Evolutionary conservation across 805 yeast genomes (phyloP).

Genomic region (Yamadazyma ubonensis): DNA sequence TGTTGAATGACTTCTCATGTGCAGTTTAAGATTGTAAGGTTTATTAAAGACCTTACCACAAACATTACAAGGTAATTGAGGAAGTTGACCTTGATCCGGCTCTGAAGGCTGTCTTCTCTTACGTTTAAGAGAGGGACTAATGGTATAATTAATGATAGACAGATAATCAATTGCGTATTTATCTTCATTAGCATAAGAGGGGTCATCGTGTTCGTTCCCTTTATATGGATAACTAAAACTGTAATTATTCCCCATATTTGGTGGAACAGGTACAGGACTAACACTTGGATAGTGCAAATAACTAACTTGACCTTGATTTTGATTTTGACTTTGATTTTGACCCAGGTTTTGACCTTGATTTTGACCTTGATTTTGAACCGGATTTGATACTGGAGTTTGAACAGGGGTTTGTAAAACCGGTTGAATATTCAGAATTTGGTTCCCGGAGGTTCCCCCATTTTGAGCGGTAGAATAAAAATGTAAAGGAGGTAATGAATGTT

Average conservation of each 20-base stretch:
- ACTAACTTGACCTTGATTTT: not conserved
- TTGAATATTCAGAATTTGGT: too few species aligned
- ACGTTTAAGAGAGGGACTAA: constrained; percentile 29
- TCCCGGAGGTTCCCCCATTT: too few species aligned
- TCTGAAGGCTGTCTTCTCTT: constrained; percentile 22
- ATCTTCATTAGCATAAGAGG: not conserved
- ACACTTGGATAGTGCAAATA: constrained; percentile 5
- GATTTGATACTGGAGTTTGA: not conserved
- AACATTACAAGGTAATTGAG: constrained; percentile 32
- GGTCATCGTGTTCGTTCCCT: not conserved
- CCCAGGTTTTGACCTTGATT: constrained; percentile 1
- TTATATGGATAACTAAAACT: not conserved
- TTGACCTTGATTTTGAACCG: constrained; percentile 1
- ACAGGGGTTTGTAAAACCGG: too few species aligned
- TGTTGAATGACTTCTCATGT: constrained; percentile 55
- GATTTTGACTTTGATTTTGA: not conserved
- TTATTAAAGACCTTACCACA: constrained; percentile 48
- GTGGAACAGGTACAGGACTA: constrained; percentile 3
- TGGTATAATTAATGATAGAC: constrained; percentile 34
- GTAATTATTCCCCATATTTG: not conserved
- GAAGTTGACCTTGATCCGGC: not conserved
- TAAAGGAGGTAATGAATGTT: constrained; percentile 13
- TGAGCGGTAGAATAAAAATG: constrained; percentile 12
- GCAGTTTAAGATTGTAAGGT: constrained; percentile 50
- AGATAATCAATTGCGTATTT: constrained; percentile 29